Evolutionary conservation across 2,329 filamentous ascomycete genomes (phyloP), one percentile per base, ranked within the genome.

Genomic region (Fonsecaea pugnacius): DNA sequence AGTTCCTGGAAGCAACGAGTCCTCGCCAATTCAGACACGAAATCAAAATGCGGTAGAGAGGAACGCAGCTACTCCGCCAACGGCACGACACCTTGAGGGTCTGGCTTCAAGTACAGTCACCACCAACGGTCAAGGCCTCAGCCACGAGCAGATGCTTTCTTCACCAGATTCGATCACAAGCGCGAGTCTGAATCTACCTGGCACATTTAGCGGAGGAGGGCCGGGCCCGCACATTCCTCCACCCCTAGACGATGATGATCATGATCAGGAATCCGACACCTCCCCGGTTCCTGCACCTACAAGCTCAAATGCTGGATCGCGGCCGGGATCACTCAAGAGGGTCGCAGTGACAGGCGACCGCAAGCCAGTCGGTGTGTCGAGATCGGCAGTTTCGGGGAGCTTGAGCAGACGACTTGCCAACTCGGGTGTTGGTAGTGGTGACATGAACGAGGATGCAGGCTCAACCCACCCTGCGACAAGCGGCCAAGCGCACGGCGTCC

Each of bases 1-100:
- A 72, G 92, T 97, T 2, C 93, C 93, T 2, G 85, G 85, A 54
- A 84, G 80, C 65, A 82, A 84, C 46, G 78, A 81, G 32, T 73
- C 73, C 64, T 74, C 79, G 69, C 74, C 82, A 69, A 71, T 76
- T 53, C 76, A 73, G 36, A 78, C 77, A 66, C 70, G 77, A 51
- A 66, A 67, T 52, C 67, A 65, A 40, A 64, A 48, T 38, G 66
- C 63, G 4, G 64, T 60, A 18, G 64, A 62, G 71, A 58, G 69
- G 73, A 33, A 72, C 62, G 36, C 72, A 50, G 46, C 57, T 18
- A 51, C 35, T 10, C 43, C 57, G 32, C 56, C 53, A 58, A 54
- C 52, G 63, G 55, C 36, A 58, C 64, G 33, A 50, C 63, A 54
- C 38, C 48, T 14, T 24, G 30, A 36, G 30, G 33, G 27, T n/a